These are phyloP conservation scores for Helichrysum umbraculigerum DNA, from an alignment of 129 eudicot genomes.

Conservation along the genomic window DNA sequence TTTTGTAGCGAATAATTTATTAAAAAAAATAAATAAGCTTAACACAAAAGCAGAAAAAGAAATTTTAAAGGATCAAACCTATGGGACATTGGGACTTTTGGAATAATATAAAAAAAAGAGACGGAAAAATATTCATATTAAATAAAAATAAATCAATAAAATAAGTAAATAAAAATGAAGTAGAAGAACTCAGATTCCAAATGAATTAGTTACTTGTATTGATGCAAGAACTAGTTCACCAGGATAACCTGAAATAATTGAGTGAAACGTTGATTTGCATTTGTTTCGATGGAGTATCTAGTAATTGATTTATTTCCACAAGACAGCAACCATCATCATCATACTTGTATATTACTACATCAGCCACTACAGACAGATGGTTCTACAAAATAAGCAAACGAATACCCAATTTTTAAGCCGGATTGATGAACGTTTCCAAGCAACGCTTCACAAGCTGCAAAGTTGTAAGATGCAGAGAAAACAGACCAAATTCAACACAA, in stretches of 20 bases:
- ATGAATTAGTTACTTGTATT: constrained; percentile 57
- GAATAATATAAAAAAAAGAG: no score
- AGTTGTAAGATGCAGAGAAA: constrained; percentile 13
- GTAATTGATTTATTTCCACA: constrained; percentile 8
- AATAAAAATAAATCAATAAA: no score
- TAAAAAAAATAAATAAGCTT: no score
- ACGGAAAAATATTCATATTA: no score
- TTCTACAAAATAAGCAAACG: neutral
- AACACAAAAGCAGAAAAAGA: no score
- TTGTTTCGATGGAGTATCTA: constrained; percentile 78
- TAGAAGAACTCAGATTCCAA: no score
- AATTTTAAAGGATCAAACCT: no score
- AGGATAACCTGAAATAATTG: constrained; percentile 81
- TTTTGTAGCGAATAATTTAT: no score
- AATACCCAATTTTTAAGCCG: constrained; percentile 57
- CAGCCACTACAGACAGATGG: neutral
- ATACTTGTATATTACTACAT: neutral
- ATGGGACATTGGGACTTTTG: no score
- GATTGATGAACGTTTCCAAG: constrained; percentile 42
- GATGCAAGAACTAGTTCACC: constrained; percentile 72
- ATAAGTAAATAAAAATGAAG: no score
- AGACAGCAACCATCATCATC: neutral
- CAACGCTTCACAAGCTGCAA: constrained; percentile 83
- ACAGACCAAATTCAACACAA: constrained; percentile 25
- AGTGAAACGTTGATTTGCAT: constrained; percentile 78